Evolutionary conservation across 2,329 filamentous ascomycete species (phyloP), one percentile per base, ranked within the genome.

Genomic region (Coniochaeta pulveracea): DNA sequence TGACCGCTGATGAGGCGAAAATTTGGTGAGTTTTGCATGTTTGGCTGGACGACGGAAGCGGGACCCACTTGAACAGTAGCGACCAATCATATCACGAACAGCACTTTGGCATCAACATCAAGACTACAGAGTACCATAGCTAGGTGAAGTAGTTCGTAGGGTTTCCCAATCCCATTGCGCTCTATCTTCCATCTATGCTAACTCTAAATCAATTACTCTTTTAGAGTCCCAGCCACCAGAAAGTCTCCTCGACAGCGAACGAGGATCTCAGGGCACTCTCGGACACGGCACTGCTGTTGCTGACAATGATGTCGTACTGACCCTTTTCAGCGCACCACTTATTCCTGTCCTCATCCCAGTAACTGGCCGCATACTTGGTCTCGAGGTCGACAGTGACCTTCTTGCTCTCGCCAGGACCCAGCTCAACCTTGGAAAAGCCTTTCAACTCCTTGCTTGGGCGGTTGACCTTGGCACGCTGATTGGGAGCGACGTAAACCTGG

Each of bases 241-340:
- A 67, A 3, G 75, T 76, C 60, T 76, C 69, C 11, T 53, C 54
- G 10, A 84, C 65, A 33, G 56, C 61, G 49, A 84, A 77, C 0
- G 54, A 56, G 0, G 56, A 66, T 43, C 51, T 66, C 10, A 80
- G 49, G 7, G 62, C 57, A 39, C 63, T 64, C 3, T 44, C 53
- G 4, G 58, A 63, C 22, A 71, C 51, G 4, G 43, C 57, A 42
- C 67, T 81, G 38, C 71, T 79, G 31, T 67, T 60, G 7, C 64
- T 67, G 3, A 83, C 69, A 34, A 76, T 54, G 11, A 84, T 63
- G 36, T 68, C 66, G 49, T 84, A 85, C 30, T 60, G 59, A 19
- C 79, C 81, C 48, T 66, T 65, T 56, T 83, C 78, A 2, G 68
- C 69, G 14, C 71, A 66, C 79, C 79, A 86, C 45, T 72, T 61